A percentile compares a stretch with the other conserved stretches of the same genome.
phyloP scores from a whole-genome alignment of 768 basidiomycete genomes.

The Pholiota conissans region DNA sequence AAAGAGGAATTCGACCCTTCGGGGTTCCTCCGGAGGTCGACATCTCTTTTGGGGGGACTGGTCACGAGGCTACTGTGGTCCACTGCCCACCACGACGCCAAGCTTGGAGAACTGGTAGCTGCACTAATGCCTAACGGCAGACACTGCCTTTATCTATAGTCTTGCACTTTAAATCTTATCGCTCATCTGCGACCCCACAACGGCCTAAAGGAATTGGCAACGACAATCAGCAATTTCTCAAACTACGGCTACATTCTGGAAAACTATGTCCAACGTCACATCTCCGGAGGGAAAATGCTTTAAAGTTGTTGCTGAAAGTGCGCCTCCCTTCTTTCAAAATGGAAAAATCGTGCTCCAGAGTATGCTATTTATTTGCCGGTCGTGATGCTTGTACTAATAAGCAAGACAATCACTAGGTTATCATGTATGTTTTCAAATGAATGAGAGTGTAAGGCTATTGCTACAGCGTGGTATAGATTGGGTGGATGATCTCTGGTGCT shows the following conservation, averaged over 20 bases:
- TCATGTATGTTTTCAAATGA: conserved; percentile 40
- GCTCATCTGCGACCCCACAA: no score
- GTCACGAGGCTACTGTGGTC: no score
- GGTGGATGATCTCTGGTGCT: conserved; percentile 65
- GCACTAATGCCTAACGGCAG: no score
- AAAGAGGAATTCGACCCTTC: no score
- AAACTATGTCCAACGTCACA: conserved; percentile 18
- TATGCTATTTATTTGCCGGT: conserved; percentile 25
- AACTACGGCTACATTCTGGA: not conserved
- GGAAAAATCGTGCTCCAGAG: conserved; percentile 64
- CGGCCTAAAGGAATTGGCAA: no score
- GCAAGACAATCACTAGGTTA: conserved; percentile 39
- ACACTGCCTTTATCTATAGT: no score
- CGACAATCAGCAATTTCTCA: no score
- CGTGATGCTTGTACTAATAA: not conserved
- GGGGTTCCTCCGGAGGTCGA: no score
- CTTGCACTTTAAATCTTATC: no score
- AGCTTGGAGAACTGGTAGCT: no score
- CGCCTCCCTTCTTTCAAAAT: conserved; percentile 61
- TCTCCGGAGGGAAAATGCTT: conserved; percentile 26
- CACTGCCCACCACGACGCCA: no score
- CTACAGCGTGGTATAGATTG: conserved; percentile 42
- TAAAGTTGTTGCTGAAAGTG: conserved; percentile 40
- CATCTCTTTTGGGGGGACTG: no score
- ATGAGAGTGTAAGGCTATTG: not conserved